Percentiles rank a stretch among this genome's conserved stretches.
Evolutionary conservation across 2,329 filamentous ascomycete genomes (phyloP).

Genomic region (Venturia oleaginea): DNA sequence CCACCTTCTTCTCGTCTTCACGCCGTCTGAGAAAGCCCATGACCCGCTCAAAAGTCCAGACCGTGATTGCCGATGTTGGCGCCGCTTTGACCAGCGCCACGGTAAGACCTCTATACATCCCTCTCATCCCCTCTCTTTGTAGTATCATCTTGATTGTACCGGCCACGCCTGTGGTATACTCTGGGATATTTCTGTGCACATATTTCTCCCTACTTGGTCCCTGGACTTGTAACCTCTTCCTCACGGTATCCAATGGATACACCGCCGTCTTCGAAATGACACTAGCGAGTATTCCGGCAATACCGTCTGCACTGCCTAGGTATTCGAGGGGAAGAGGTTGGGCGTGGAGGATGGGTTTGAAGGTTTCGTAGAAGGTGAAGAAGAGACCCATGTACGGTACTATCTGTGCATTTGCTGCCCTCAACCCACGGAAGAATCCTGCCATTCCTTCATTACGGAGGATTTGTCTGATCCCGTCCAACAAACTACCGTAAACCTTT

Average conservation of each 20-base stretch:
- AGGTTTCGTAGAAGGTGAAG: constrained; percentile 77
- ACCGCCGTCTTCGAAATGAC: constrained; percentile 79
- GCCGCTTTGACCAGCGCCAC: constrained; percentile 90
- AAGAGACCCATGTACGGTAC: constrained; percentile 96
- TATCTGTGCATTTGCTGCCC: constrained; percentile 75
- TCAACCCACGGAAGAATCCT: constrained; percentile 84
- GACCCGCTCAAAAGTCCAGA: constrained; percentile 86
- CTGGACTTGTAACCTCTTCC: constrained; percentile 91
- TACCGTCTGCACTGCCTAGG: constrained; percentile 72
- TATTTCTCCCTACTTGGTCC: constrained; percentile 74
- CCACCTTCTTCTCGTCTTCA: background rate
- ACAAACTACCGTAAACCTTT: constrained; percentile 67
- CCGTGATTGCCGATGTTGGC: constrained; percentile 82
- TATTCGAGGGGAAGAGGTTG: constrained; percentile 46
- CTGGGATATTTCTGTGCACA: constrained; percentile 78
- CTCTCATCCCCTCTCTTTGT: constrained; percentile 62
- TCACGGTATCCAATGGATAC: constrained; percentile 85
- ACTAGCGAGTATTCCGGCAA: constrained; percentile 71
- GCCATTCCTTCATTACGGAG: constrained; percentile 59
- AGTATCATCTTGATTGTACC: constrained; percentile 61
- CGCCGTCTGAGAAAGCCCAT: constrained; percentile 47
- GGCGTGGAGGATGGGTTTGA: constrained; percentile 41
- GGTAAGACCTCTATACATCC: constrained; percentile 77
- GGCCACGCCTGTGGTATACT: constrained; percentile 60
- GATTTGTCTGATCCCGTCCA: constrained; percentile 63